Conservation (phyloP, 441 rosid genomes). For the California macrophylla region DNA sequence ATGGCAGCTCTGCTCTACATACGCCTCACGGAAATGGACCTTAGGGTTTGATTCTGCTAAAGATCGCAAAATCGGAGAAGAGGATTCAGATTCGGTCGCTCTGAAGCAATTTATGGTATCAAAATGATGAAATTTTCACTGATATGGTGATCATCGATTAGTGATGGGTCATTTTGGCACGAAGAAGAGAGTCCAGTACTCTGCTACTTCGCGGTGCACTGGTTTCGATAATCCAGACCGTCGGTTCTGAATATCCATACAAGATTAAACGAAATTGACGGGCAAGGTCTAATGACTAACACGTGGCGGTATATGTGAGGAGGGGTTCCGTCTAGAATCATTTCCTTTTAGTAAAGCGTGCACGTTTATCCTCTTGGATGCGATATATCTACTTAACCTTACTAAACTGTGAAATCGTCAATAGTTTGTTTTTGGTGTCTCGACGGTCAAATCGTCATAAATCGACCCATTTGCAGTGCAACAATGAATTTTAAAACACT, state of each 20-base stretch:
- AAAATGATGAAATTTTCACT: neutral
- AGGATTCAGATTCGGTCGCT: neutral
- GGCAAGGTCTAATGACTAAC: neutral
- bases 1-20: constrained; percentile 24
- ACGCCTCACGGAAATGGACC: neutral
- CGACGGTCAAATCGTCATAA: too few species aligned
- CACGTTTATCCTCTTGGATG: neutral
- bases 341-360: neutral
- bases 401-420: too few species aligned
- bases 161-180: neutral
- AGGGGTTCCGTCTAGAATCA: neutral
- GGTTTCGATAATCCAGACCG: neutral
- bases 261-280: neutral
- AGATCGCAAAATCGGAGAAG: neutral
- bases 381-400: too few species aligned
- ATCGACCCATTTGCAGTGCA: too few species aligned
- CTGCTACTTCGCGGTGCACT: neutral
- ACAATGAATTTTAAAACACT: too few species aligned
- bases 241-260: neutral
- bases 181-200: neutral
- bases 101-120: neutral
- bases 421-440: too few species aligned
- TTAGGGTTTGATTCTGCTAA: neutral
- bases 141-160: neutral
- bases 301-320: neutral